Conservation (phyloP, 2,329 filamentous ascomycete species). For the Colletotrichum tropicale region DNA sequence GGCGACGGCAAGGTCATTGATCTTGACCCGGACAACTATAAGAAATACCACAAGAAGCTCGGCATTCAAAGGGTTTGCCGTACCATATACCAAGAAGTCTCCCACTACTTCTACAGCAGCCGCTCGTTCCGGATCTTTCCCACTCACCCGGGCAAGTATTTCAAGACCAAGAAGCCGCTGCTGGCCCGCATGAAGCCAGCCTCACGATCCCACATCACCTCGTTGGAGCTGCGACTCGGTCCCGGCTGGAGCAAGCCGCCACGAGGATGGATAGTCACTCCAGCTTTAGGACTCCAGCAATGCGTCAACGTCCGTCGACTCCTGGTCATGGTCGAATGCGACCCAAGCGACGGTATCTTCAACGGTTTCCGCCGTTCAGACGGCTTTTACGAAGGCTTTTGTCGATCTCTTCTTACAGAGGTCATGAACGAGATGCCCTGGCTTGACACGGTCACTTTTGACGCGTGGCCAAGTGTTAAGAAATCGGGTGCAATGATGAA, state of each 20-base stretch:
- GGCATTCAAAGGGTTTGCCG: constrained; percentile 65
- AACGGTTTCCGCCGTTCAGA: constrained; percentile 69
- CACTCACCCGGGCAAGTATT: constrained; percentile 66
- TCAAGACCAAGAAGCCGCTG: constrained; percentile 75
- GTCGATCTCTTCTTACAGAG: constrained; percentile 56
- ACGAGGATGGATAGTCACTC: constrained; percentile 71
- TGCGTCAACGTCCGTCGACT: constrained; percentile 64
- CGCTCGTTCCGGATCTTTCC: constrained; percentile 71
- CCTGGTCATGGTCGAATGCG: constrained; percentile 73
- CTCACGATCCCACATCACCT: constrained; percentile 65
- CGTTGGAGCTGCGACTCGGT: constrained; percentile 73
- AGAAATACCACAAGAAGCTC: constrained; percentile 63
- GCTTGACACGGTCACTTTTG: constrained; percentile 68
- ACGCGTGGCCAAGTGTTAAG: constrained; percentile 70
- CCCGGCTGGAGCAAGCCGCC: constrained; percentile 77
- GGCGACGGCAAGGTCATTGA: constrained; percentile 62
- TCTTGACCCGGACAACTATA: constrained; percentile 70
- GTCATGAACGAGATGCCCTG: constrained; percentile 63
- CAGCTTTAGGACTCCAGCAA: constrained; percentile 66
- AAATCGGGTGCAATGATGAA: constrained; percentile 69
- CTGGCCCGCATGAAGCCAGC: constrained; percentile 67
- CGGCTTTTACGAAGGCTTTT: constrained; percentile 75
- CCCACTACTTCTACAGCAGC: constrained; percentile 68
- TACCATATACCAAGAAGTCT: constrained; percentile 66
- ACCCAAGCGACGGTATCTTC: constrained; percentile 71